Base-by-base conservation (phyloP, 148 eudicot species). In the Nepenthes gracilis region DNA sequence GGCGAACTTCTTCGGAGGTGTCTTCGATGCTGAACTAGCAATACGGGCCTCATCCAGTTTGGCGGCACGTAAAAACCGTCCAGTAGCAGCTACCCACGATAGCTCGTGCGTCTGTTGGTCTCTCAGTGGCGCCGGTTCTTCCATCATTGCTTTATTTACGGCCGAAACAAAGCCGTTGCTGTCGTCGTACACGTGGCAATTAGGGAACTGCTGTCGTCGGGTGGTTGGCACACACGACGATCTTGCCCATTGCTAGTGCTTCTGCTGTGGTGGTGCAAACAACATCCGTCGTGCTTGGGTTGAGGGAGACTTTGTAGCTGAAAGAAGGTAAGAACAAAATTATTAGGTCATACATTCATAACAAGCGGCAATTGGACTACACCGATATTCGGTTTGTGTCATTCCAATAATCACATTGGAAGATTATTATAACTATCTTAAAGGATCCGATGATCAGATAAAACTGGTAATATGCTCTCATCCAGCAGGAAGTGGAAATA, bases 251-350 rank as follows among this genome's bases (percentile, higher is more conserved):
- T 9, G 96, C 96, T 65, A 93, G 61, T 55, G 99, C 99, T 80
- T 93, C 99, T 15, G 99, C 99, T 60, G 96, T 75, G 57, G 99
- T 88, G 1, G 99, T 93, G 70, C 99, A 93, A 61, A 93, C 95
- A 43, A 93, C 99, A 57, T 93, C 99, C 0, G 99, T 88, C 37
- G 99, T 93, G 84, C 99, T 93, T 62, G 99, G 97, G 59, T 92
- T 92, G 43, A 92, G 68, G 74, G 88, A 85, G 67, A 92, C 97
- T 74, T 85, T 92, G 75, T 92, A 92, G 59, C 97, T 92, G 78
- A 9, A 35, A 55, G 33, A 8, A 11, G 36, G 37, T 6, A 1
- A 55, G 2, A 23, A 0, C 0, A 23, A 23, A 23, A 23, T 23
- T 23, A 23, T 23, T 23, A 23, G 23, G 23, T 0, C 23, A 23